Percentiles rank a stretch among this genome's conserved stretches.
Evolutionary conservation across 2,329 filamentous ascomycete species (phyloP).

Genomic region (Botrytis cinerea): DNA sequence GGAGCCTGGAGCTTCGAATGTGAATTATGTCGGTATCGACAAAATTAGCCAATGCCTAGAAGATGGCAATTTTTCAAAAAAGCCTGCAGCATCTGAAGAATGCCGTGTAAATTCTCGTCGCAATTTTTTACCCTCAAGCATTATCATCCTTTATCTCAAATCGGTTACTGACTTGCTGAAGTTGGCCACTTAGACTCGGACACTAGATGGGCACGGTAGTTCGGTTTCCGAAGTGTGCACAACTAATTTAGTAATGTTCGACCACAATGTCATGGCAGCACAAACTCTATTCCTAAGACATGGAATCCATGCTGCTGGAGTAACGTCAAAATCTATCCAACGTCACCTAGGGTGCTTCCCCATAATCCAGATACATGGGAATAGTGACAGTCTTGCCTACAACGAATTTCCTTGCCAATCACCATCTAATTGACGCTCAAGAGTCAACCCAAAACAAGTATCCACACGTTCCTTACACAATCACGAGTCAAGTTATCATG

Average conservation of each 20-base stretch:
- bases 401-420: not conserved
- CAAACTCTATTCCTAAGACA: constrained; percentile 18
- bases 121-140: not conserved
- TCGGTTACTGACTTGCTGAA: not conserved
- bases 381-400: not conserved
- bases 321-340: constrained; percentile 14
- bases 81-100: not conserved
- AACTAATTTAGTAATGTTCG: constrained; percentile 15
- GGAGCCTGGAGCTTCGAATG: not conserved
- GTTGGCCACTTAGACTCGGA: not conserved
- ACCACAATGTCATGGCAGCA: constrained; percentile 18
- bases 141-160: constrained; percentile 13
- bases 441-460: not conserved
- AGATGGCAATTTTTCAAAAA: not conserved
- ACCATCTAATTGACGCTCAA: not conserved
- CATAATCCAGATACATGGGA: constrained; percentile 3
- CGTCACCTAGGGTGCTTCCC: constrained; percentile 12
- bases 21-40: not conserved
- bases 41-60: not conserved
- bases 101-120: not conserved
- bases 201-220: constrained; percentile 16
- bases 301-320: constrained; percentile 16
- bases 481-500: not conserved
- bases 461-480: not conserved
- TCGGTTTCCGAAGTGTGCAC: not conserved